Evolutionary conservation across 257 asterid genomes (phyloP).

Genomic region (Echites panduratus): DNA sequence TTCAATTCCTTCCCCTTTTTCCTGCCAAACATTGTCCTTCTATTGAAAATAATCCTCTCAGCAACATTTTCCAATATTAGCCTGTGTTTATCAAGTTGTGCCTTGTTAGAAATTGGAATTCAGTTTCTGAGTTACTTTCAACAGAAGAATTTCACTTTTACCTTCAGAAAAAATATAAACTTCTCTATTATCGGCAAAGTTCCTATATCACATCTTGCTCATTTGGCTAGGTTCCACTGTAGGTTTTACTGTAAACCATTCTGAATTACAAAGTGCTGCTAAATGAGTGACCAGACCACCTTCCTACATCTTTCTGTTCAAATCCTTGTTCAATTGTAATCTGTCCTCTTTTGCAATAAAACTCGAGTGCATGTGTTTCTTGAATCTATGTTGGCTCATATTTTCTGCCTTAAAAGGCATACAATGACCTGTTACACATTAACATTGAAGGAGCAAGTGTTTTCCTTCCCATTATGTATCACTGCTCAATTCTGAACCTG

Average conservation of each 20-base stretch:
- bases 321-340: not conserved
- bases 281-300: not conserved
- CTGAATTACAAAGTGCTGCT: not conserved
- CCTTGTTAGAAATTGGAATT: too few species aligned
- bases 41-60: not conserved
- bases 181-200: not conserved
- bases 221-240: not conserved
- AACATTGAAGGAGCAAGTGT: not conserved
- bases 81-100: too few species aligned
- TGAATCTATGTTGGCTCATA: not conserved
- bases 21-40: not conserved
- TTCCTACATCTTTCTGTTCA: not conserved
- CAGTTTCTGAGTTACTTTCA: not conserved
- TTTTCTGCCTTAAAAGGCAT: not conserved
- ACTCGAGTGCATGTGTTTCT: not conserved
- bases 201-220: not conserved
- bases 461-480: not conserved
- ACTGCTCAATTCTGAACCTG: not conserved
- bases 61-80: not conserved
- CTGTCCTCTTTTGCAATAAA: not conserved
- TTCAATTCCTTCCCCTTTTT: not conserved
- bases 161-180: not conserved
- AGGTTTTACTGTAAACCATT: not conserved
- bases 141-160: not conserved
- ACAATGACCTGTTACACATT: not conserved